Conservation (phyloP, 371 early-diverging fungal species). For the Thermomucor indicae-seudaticae region DNA sequence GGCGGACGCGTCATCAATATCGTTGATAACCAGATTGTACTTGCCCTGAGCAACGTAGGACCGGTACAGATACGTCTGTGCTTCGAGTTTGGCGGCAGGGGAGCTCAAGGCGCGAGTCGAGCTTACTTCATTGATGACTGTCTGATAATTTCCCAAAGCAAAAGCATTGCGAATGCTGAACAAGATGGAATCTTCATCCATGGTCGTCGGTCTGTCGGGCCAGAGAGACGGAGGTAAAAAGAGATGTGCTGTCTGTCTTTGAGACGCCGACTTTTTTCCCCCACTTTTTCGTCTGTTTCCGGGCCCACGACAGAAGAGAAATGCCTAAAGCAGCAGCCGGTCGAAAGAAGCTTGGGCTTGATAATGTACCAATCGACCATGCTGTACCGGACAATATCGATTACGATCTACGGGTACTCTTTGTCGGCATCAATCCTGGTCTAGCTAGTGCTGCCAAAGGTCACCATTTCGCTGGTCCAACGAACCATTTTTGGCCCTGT, state of each 20-base stretch:
- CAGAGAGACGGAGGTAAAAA: conserved; percentile 3
- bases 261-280: no score
- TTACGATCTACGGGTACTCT: conserved; percentile 65
- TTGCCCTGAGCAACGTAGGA: conserved; percentile 68
- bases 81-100: conserved; percentile 47
- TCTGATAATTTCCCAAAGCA: conserved; percentile 64
- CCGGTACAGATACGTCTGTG: conserved; percentile 56
- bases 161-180: conserved; percentile 66
- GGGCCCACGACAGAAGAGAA: background rate
- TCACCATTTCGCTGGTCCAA: conserved; percentile 72
- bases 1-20: conserved; percentile 33
- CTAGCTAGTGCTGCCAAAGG: conserved; percentile 51
- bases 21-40: conserved; percentile 54
- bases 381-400: conserved; percentile 57
- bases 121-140: conserved; percentile 67
- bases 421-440: conserved; percentile 80
- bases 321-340: background rate
- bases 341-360: background rate
- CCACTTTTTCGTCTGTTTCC: no score
- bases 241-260: background rate
- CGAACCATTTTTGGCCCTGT: conserved; percentile 79
- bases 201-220: conserved; percentile 10
- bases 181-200: conserved; percentile 59
- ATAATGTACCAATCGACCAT: conserved; percentile 5
- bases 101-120: conserved; percentile 38